Percentiles rank a stretch among this genome's conserved stretches.
phyloP scores from a whole-genome alignment of 176 grass and related monocot species.

The Otatea glauca region DNA sequence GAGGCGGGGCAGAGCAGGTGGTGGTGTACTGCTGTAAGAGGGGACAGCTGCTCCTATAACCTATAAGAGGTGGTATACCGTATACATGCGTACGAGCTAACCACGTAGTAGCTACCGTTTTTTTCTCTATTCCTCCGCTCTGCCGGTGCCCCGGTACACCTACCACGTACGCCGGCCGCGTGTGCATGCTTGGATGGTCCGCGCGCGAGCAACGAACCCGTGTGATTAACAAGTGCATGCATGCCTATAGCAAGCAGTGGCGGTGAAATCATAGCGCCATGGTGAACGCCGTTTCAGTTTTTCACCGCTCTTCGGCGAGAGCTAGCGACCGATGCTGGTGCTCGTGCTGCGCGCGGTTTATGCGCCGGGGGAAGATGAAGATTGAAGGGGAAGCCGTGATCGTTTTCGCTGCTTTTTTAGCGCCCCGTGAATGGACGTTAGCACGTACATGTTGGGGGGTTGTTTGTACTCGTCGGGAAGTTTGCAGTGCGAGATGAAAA shows the following conservation, averaged over 20 bases:
- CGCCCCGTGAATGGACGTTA: slow-evolving; percentile 41
- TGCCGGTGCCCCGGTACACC: slow-evolving; percentile 6
- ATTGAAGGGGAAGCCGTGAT: background rate
- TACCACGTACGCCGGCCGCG: background rate
- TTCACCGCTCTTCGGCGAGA: background rate
- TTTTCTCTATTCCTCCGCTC: background rate
- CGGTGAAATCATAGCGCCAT: background rate
- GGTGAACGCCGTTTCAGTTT: background rate
- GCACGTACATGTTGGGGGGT: slow-evolving; percentile 36
- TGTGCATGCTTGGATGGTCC: background rate
- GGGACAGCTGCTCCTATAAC: slow-evolving; percentile 1
- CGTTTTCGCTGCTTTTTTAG: background rate
- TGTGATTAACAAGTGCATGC: background rate
- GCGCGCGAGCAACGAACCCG: background rate
- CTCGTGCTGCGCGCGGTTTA: too few species aligned
- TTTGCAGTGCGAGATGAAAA: background rate
- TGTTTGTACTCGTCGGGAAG: slow-evolving; percentile 34
- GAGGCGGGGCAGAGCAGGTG: background rate
- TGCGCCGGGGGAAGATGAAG: too few species aligned
- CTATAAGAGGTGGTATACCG: slow-evolving; percentile 16
- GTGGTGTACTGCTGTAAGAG: background rate
- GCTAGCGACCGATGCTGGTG: background rate
- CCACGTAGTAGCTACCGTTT: background rate
- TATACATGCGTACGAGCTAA: slow-evolving; percentile 35
- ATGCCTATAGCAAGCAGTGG: background rate